Conservation (phyloP, 768 basidiomycete genomes). For the Crucibulum laeve region DNA sequence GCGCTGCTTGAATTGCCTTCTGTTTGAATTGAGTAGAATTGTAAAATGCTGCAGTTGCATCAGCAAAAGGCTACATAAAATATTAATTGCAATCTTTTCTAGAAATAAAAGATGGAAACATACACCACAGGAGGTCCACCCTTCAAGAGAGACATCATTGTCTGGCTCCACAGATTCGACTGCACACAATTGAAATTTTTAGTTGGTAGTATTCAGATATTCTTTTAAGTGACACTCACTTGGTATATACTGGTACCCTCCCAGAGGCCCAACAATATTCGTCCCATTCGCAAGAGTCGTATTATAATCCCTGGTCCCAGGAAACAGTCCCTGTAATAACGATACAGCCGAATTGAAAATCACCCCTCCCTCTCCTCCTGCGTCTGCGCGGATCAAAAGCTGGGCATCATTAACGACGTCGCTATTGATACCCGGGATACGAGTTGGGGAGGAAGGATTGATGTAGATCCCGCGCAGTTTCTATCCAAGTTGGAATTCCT, state of each 20-base stretch:
- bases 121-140: slow-evolving; percentile 59
- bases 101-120: slow-evolving; percentile 7
- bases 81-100: neutral
- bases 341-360: slow-evolving; percentile 64
- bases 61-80: slow-evolving; percentile 38
- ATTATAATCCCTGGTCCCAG: slow-evolving; percentile 37
- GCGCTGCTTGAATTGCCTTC: slow-evolving; percentile 36
- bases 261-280: slow-evolving; percentile 50
- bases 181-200: slow-evolving; percentile 12
- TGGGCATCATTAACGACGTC: slow-evolving; percentile 31
- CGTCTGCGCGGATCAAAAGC: slow-evolving; percentile 54
- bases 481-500: slow-evolving; percentile 56
- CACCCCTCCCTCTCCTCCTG: slow-evolving; percentile 65
- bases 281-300: slow-evolving; percentile 66
- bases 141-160: slow-evolving; percentile 62
- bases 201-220: neutral
- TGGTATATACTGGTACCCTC: slow-evolving; percentile 58
- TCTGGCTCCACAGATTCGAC: slow-evolving; percentile 63
- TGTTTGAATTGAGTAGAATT: slow-evolving; percentile 44
- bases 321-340: slow-evolving; percentile 67
- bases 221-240: slow-evolving; percentile 24
- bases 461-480: slow-evolving; percentile 51
- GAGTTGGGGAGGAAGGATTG: slow-evolving; percentile 45
- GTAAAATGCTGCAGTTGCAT: slow-evolving; percentile 49
- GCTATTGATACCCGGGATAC: slow-evolving; percentile 40